These are phyloP conservation scores for Maudiozyma barnettii DNA, from an alignment of 805 yeast species.

Conservation along the genomic window DNA sequence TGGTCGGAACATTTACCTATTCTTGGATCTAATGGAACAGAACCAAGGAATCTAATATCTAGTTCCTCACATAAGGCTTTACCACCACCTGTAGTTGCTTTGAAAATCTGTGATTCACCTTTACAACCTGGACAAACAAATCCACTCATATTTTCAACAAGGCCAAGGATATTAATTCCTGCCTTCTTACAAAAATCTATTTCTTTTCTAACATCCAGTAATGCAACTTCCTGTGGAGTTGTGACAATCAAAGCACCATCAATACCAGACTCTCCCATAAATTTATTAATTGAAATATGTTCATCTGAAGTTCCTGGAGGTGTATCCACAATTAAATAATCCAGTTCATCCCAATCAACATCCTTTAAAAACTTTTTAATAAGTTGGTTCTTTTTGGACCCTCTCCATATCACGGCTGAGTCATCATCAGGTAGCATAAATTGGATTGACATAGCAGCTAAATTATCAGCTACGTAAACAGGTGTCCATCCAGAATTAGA, in stretches of 20 bases:
- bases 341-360: slow-evolving; percentile 80
- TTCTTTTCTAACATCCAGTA: slow-evolving; percentile 90
- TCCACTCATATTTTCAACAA: slow-evolving; percentile 97
- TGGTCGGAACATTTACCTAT: slow-evolving; percentile 81
- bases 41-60: slow-evolving; percentile 70
- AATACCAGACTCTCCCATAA: slow-evolving; percentile 79
- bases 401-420: slow-evolving; percentile 94
- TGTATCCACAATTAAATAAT: slow-evolving; percentile 84
- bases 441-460: slow-evolving; percentile 92
- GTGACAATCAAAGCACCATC: slow-evolving; percentile 95
- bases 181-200: slow-evolving; percentile 93
- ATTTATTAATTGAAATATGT: slow-evolving; percentile 81
- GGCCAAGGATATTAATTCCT: slow-evolving; percentile 70
- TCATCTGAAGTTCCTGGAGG: slow-evolving; percentile 99
- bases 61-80: slow-evolving; percentile 70
- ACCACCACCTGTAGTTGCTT: slow-evolving; percentile 97
- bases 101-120: slow-evolving; percentile 81
- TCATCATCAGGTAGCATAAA: slow-evolving; percentile 90
- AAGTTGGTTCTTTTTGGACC: slow-evolving; percentile 87
- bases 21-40: slow-evolving; percentile 93
- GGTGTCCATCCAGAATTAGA: slow-evolving; percentile 96
- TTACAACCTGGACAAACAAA: slow-evolving; percentile 94
- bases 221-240: slow-evolving; percentile 95
- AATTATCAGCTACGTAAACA: slow-evolving; percentile 86
- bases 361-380: slow-evolving; percentile 91